Evolutionary conservation across 129 eudicot genomes (phyloP), one percentile per base, ranked within the genome.

Genomic region (Rutidosis leptorrhynchoides): DNA sequence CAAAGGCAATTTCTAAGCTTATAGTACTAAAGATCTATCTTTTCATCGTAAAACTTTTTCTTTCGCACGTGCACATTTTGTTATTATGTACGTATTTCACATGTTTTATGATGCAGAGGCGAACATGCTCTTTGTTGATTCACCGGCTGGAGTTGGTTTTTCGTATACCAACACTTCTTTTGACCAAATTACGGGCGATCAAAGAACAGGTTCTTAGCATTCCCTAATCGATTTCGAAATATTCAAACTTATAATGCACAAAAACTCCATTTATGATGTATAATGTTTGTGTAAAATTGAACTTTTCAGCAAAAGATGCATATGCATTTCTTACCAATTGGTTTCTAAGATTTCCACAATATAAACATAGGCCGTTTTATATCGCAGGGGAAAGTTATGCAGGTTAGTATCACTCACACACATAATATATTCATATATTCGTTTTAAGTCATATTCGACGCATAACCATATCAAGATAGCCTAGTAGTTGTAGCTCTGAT

Each of bases 321-420:
- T 82, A 81, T 64, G 74, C 69, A 67, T 87, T 87, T 68, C 78
- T 87, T 19, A 64, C 33, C 11, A 84, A 77, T 45, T 87, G 90
- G 95, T 72, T 81, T 23, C 73, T 71, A n/a, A 87, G 90, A 73
- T 87, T 87, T 52, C 90, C 95, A 45, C 82, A 87, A 55, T 84
- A 81, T 54, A 84, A 83, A 74, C 68, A 70, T 25, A 74, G 90
- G 24, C 77, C 83, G 45, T 84, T 87, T 56, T 87, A 81, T 77
- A 84, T 87, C 19, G 90, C 90, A 11, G 90, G 95, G 14, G 95
- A 87, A 72, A 84, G 95, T 75, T 87, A 87, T 32, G 95, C 95
- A 73, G 95, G 90, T 78, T 6, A 42, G 77, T 32, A 67, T 51
- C 24, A 65, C 43, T 33, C 16, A 15, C 8, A 17, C 21, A 17